Conservation (phyloP, 2,329 filamentous ascomycete species). For the Neocatenulostroma microsporum region DNA sequence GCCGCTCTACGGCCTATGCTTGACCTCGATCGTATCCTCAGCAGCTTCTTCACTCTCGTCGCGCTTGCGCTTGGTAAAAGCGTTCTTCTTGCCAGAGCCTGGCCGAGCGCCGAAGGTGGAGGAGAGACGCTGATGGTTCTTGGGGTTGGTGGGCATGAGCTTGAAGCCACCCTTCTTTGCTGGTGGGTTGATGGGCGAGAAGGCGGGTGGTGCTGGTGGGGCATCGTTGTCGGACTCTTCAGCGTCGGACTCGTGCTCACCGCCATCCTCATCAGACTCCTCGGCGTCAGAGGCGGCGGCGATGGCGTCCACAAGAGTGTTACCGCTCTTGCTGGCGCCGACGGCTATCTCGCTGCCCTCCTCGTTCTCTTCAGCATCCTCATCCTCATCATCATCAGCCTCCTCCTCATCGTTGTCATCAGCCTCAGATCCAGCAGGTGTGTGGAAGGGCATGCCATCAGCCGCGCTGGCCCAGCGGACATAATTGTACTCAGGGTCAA, state of each 20-base stretch:
- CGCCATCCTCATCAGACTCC: constrained; percentile 2
- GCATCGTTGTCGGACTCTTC: neutral
- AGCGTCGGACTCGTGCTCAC: neutral
- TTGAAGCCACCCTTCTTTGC: neutral
- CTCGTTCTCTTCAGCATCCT: constrained; percentile 12
- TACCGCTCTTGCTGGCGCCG: constrained; percentile 3
- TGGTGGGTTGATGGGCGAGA: constrained; percentile 1
- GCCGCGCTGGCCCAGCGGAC: constrained; percentile 13
- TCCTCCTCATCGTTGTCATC: constrained; percentile 5
- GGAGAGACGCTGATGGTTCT: neutral
- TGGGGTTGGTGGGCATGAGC: too few relatives aligned
- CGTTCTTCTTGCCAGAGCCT: neutral
- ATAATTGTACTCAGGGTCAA: constrained; percentile 19
- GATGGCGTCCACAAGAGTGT: constrained; percentile 6
- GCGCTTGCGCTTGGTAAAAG: too few relatives aligned
- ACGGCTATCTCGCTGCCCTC: constrained; percentile 4
- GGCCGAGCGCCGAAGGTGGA: neutral
- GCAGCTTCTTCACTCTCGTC: too few relatives aligned
- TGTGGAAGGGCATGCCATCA: constrained; percentile 3
- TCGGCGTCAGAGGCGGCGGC: neutral
- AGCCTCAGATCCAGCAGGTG: neutral
- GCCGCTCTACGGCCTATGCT: too few relatives aligned
- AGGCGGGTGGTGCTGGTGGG: neutral
- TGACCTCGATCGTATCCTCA: too few relatives aligned
- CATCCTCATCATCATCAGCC: constrained; percentile 15